Percentiles rank a stretch among this genome's conserved stretches.
Evolutionary conservation across 2,329 filamentous ascomycete species (phyloP).

Genomic region (Grosmannia serpens): DNA sequence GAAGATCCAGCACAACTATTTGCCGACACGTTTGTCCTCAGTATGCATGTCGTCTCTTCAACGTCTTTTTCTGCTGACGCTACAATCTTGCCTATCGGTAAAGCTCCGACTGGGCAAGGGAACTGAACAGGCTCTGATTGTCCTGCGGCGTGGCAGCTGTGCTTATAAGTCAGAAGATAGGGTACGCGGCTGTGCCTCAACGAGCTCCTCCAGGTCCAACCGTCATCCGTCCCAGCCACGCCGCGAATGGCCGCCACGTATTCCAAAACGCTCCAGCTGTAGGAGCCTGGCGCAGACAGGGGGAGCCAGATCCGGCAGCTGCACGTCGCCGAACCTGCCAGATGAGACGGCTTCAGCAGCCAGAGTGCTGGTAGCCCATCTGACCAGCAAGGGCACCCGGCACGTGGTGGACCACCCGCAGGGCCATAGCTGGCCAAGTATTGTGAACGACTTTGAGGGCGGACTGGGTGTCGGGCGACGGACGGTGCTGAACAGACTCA

Average conservation of each 20-base stretch:
- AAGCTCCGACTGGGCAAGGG: no score
- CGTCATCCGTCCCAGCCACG: no score
- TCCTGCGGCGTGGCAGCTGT: no score
- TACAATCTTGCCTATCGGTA: no score
- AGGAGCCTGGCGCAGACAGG: conserved; percentile 1
- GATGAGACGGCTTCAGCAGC: conserved; percentile 2
- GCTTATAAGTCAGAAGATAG: no score
- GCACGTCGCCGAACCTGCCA: conserved; percentile 7
- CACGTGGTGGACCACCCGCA: background rate
- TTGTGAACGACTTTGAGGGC: conserved; percentile 7
- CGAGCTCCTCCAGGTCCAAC: no score
- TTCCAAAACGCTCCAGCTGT: background rate
- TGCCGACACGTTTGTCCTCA: no score
- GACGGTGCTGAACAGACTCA: conserved; percentile 5
- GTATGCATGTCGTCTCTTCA: no score
- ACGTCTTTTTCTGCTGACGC: no score
- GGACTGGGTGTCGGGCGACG: conserved; percentile 1
- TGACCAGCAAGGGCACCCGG: background rate
- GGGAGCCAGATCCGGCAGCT: conserved; percentile 2
- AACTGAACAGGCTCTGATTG: no score
- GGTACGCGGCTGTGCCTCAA: no score
- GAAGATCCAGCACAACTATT: no score
- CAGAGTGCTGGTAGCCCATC: background rate
- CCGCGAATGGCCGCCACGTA: background rate
- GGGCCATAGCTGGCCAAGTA: background rate